phyloP scores from a whole-genome alignment of 805 yeast species.

The Metschnikowia anglica region DNA sequence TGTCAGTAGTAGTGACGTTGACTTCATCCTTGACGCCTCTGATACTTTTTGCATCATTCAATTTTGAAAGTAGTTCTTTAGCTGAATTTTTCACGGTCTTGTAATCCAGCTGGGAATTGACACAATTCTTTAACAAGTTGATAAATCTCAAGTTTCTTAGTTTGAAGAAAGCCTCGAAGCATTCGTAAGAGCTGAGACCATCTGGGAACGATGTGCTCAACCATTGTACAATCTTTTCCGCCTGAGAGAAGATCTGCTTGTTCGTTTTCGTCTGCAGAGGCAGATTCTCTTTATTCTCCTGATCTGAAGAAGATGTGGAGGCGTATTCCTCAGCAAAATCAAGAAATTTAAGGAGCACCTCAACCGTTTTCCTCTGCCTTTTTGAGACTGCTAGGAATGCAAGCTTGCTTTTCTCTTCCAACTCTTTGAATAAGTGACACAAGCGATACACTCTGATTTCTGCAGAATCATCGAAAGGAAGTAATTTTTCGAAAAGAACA shows the following conservation, averaged over 20 bases:
- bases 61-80: slow-evolving; percentile 58
- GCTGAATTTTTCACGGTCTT: slow-evolving; percentile 58
- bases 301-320: slow-evolving; percentile 19
- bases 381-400: slow-evolving; percentile 68
- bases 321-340: slow-evolving; percentile 47
- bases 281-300: slow-evolving; percentile 24
- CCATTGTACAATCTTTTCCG: slow-evolving; percentile 62
- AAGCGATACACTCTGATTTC: slow-evolving; percentile 53
- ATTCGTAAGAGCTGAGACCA: slow-evolving; percentile 45
- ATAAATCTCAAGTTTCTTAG: slow-evolving; percentile 60
- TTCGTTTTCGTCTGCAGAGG: slow-evolving; percentile 3
- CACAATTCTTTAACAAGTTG: slow-evolving; percentile 54
- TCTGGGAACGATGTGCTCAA: slow-evolving; percentile 57
- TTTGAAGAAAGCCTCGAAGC: slow-evolving; percentile 52
- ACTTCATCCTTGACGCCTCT: slow-evolving; percentile 29
- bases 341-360: slow-evolving; percentile 50
- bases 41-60: slow-evolving; percentile 52
- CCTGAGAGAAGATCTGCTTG: slow-evolving; percentile 29
- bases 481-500: slow-evolving; percentile 55
- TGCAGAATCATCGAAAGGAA: slow-evolving; percentile 52
- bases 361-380: slow-evolving; percentile 63
- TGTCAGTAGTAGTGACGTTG: slow-evolving; percentile 45
- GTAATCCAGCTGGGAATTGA: slow-evolving; percentile 58
- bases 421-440: slow-evolving; percentile 44
- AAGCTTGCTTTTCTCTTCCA: slow-evolving; percentile 57